These are phyloP conservation scores for Xylariales sp. DNA, from an alignment of 2,329 filamentous ascomycete species.

Conservation along the genomic window DNA sequence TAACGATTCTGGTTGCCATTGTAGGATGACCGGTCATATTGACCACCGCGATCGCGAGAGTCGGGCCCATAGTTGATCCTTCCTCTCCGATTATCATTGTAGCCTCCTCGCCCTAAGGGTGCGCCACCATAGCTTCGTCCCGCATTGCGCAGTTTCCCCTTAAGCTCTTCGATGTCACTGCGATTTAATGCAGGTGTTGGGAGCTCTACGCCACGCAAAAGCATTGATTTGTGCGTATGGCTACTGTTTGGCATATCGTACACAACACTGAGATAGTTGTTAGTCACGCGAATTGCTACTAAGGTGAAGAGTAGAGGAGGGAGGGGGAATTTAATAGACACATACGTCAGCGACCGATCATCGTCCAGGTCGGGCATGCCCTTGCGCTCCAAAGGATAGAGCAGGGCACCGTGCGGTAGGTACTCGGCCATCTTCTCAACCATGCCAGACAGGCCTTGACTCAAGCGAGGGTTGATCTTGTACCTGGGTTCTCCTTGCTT, in stretches of 20 bases:
- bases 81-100: constrained; percentile 19
- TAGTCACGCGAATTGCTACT: constrained; percentile 4
- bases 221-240: constrained; percentile 86
- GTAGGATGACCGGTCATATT: constrained; percentile 17
- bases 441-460: constrained; percentile 73
- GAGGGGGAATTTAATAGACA: constrained; percentile 13
- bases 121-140: constrained; percentile 70
- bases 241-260: constrained; percentile 75
- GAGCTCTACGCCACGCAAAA: constrained; percentile 77
- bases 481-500: constrained; percentile 65
- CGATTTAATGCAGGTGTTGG: constrained; percentile 68
- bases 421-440: constrained; percentile 81
- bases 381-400: constrained; percentile 69
- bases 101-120: constrained; percentile 39
- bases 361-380: constrained; percentile 75
- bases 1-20: constrained; percentile 44
- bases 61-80: constrained; percentile 28
- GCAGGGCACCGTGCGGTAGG: constrained; percentile 76
- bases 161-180: constrained; percentile 70
- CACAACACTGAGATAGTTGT: constrained; percentile 59
- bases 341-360: constrained; percentile 80
- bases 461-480: constrained; percentile 69
- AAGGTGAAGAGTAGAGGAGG: background rate
- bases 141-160: constrained; percentile 58
- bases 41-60: constrained; percentile 19